Conservation (phyloP, 805 yeast species). For the Pichia deserticola region DNA sequence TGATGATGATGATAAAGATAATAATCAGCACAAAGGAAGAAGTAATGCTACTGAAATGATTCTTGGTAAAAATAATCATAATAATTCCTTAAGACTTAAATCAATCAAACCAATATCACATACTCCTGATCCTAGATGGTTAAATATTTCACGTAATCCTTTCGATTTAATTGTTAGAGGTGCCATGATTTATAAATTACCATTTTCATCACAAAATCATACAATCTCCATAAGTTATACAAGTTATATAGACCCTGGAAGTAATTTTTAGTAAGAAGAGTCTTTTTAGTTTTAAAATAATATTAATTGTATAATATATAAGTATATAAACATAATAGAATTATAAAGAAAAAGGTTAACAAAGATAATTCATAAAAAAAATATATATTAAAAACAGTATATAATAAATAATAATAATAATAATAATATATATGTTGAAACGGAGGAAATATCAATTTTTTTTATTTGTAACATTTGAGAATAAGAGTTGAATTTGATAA, state of each 20-base stretch:
- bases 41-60: not conserved
- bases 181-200: conserved; percentile 66
- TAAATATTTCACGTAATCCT: conserved; percentile 62
- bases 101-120: conserved; percentile 2
- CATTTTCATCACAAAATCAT: conserved; percentile 47
- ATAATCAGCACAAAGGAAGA: not conserved
- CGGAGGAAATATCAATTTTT: too few species aligned
- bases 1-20: conserved; percentile 1
- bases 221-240: conserved; percentile 57
- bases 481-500: too few species aligned
- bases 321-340: too few species aligned
- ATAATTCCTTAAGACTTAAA: not conserved
- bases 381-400: too few species aligned
- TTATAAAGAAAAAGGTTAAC: too few species aligned
- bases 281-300: not conserved
- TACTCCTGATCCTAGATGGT: conserved; percentile 52
- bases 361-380: too few species aligned
- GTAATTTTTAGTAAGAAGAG: not conserved
- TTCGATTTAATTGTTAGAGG: conserved; percentile 85
- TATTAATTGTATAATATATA: not conserved
- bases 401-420: too few species aligned
- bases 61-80: too few species aligned
- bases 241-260: conserved; percentile 47
- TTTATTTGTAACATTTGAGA: too few species aligned
- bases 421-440: too few species aligned